Percentiles rank a stretch among this genome's conserved stretches.
phyloP scores from a whole-genome alignment of 2,329 filamentous ascomycete genomes.

The Fusarium sp. region DNA sequence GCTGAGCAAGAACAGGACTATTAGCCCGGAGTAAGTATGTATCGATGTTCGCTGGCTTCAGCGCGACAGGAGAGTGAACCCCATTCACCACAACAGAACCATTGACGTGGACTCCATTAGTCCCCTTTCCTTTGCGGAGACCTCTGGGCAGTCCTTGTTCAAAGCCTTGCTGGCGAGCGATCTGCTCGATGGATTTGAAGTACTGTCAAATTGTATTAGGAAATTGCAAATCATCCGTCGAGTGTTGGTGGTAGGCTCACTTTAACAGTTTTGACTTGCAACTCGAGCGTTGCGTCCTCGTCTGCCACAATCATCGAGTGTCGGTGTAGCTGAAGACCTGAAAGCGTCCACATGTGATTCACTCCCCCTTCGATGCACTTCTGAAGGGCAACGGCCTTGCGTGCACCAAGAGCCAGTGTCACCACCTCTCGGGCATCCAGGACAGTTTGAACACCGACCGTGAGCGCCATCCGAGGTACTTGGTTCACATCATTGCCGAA shows the following conservation, averaged over 20 bases:
- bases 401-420: neutral
- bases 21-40: constrained; percentile 4
- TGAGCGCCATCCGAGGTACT: constrained; percentile 37
- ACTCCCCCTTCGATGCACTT: neutral
- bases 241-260: neutral
- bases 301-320: neutral
- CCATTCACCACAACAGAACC: neutral
- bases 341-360: neutral
- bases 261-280: neutral
- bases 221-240: accelerated
- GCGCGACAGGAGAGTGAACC: neutral
- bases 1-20: neutral
- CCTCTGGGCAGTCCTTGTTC: neutral
- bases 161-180: neutral
- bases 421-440: neutral
- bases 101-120: neutral
- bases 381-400: neutral
- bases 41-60: neutral
- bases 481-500: constrained; percentile 30
- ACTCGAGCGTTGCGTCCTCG: neutral
- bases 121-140: neutral
- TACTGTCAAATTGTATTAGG: neutral
- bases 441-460: neutral
- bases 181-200: neutral
- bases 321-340: neutral